Evolutionary conservation across 2,329 filamentous ascomycete genomes (phyloP), one percentile per base, ranked within the genome.

Genomic region (Cladophialophora exuberans): DNA sequence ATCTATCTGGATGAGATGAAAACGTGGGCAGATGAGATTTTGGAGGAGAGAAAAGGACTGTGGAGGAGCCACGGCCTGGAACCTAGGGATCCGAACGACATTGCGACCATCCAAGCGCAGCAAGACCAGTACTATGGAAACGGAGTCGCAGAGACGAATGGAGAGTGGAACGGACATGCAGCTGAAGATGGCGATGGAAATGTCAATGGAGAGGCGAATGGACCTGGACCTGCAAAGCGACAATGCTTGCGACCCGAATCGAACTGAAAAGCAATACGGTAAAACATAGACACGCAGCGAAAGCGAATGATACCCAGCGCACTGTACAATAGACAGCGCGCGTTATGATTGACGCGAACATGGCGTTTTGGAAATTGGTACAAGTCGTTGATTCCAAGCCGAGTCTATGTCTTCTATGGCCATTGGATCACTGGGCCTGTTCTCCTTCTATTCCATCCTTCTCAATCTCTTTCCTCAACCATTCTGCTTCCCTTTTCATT

Each of bases 1-100:
- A 87, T 97, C 63, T 79, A 81, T 51, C 78, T 95, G 62, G 82
- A 84, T 0, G 93, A 96, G 75, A 88, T 91, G 63, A 84, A 86
- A 74, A 82, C 76, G 10, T 97, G 93, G 93, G 88, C 86, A 0
- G 78, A 82, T 22, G 84, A 90, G 61, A 76, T 97, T 25, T 75
- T 97, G 61, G 76, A 78, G 64, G 93, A 97, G 77, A 80, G 92
- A 52, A 80, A 87, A 63, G 79, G 75, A 25, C 87, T 90, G 66
- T 96, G 90, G 90, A 78, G 75, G 25, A 69, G 68, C 17, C 75
- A 79, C 65, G 65, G 62, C 57, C 62, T 66, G 63, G 36, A 44
- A 22, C 62, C 63, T 1, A 45, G 57, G 15, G 57, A 61, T 22
- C 62, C 64, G 9, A 49, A 42, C 2, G 52, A 25, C 13, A 53